Percentiles rank a stretch among this genome's conserved stretches.
Conservation (phyloP, 768 basidiomycete species). For the Clavulina sp. region DNA sequence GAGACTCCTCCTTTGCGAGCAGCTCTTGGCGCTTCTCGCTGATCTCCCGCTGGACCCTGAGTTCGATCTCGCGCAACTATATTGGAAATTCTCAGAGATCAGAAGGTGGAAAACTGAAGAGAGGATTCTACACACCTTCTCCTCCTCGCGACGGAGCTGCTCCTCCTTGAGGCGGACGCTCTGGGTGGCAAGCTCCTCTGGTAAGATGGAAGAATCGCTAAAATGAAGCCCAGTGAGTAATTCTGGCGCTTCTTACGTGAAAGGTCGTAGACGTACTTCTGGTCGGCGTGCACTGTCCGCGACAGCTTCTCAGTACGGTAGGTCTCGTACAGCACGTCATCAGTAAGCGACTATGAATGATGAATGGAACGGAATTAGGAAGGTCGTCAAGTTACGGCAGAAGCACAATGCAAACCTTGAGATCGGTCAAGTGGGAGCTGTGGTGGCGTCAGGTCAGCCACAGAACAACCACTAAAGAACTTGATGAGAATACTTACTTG, state of each 20-base stretch:
- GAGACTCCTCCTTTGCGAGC: conserved; percentile 88
- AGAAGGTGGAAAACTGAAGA: not conserved
- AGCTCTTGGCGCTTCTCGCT: conserved; percentile 94
- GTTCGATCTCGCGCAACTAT: conserved; percentile 89
- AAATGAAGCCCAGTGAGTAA: conserved; percentile 5
- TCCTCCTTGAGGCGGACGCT: conserved; percentile 97
- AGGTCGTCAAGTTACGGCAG: no score
- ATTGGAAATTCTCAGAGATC: conserved; percentile 7
- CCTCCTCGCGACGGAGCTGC: conserved; percentile 90
- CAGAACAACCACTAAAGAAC: not conserved
- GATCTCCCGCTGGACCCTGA: conserved; percentile 95
- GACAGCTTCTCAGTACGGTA: conserved; percentile 97
- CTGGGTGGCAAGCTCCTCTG: conserved; percentile 93
- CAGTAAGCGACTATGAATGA: conserved; percentile 74
- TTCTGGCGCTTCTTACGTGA: conserved; percentile 15
- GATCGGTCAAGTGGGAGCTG: conserved; percentile 85
- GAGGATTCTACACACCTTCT: conserved; percentile 40
- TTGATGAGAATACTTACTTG: conserved; percentile 35
- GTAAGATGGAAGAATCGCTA: conserved; percentile 78
- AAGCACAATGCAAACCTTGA: no score
- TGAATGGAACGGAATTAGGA: no score
- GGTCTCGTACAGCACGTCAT: conserved; percentile 84
- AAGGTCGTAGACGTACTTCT: conserved; percentile 33
- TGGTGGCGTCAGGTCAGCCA: not conserved
- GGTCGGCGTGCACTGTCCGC: conserved; percentile 65